Conservation (phyloP, 352 stramenopile species). For the Globisporangium cylindrosporum region DNA sequence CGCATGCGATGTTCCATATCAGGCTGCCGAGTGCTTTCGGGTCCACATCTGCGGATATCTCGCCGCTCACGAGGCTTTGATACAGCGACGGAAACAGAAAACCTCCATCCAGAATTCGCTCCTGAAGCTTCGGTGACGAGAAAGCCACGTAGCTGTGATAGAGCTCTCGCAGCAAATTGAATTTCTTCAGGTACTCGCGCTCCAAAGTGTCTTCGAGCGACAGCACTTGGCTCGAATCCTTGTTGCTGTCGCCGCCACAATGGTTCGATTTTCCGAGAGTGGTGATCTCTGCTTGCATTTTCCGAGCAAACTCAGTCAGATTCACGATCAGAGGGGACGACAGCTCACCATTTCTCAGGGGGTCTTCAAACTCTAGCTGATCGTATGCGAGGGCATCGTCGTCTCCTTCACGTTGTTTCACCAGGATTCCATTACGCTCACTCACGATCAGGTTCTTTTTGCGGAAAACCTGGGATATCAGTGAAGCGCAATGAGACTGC, state of each 20-base stretch:
- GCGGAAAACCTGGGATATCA: constrained; percentile 45
- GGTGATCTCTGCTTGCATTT: constrained; percentile 33
- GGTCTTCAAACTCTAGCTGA: background rate
- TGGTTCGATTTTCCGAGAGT: background rate
- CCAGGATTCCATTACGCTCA: constrained; percentile 14
- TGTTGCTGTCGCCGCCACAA: background rate
- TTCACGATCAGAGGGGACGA: constrained; percentile 26
- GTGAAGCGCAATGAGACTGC: constrained; percentile 9
- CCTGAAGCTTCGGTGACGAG: constrained; percentile 22
- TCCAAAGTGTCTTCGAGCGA: constrained; percentile 16
- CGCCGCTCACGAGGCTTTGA: constrained; percentile 10
- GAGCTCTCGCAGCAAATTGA: constrained; percentile 45
- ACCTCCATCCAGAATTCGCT: constrained; percentile 39
- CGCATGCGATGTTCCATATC: constrained; percentile 56
- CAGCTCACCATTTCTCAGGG: background rate
- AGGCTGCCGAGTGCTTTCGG: constrained; percentile 24
- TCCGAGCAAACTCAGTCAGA: constrained; percentile 37
- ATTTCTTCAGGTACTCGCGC: constrained; percentile 36
- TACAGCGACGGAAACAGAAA: constrained; percentile 41
- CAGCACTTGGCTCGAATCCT: background rate
- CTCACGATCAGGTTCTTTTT: constrained; percentile 39
- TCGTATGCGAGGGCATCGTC: constrained; percentile 28
- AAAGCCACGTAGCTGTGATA: constrained; percentile 49
- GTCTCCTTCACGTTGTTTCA: constrained; percentile 14
- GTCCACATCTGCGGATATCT: constrained; percentile 12